Conservation (phyloP, 164 flowering plant genomes). For the Hamamelis virginiana region DNA sequence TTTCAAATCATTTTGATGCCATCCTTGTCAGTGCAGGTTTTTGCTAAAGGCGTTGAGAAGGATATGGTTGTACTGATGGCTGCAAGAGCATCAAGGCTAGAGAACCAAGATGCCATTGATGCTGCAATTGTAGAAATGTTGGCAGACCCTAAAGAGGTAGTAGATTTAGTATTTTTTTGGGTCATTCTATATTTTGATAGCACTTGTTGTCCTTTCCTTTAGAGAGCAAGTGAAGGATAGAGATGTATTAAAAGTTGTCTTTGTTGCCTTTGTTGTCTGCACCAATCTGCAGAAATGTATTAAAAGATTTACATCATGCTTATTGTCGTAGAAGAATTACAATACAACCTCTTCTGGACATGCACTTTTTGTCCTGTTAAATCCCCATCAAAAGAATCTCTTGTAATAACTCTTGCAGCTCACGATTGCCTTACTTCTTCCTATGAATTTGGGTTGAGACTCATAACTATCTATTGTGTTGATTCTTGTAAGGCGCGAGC, state of each 20-base stretch:
- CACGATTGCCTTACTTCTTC: too few relatives aligned
- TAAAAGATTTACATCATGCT: too few relatives aligned
- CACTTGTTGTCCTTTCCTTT: not conserved
- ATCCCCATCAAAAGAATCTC: too few relatives aligned
- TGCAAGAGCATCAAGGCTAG: slow-evolving; percentile 67
- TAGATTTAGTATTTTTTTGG: not conserved
- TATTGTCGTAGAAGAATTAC: too few relatives aligned
- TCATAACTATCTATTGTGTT: not conserved
- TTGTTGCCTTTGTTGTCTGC: too few relatives aligned
- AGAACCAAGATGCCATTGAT: slow-evolving; percentile 76
- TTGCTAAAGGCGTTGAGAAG: slow-evolving; percentile 51
- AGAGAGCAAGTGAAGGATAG: not conserved
- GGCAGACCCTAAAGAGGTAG: slow-evolving; percentile 66
- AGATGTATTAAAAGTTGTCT: too few relatives aligned
- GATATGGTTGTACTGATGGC: slow-evolving; percentile 63
- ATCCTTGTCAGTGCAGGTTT: slow-evolving; percentile 34
- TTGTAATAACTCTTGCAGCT: too few relatives aligned
- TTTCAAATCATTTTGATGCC: not conserved
- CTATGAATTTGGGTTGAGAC: not conserved
- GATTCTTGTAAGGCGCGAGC: slow-evolving; percentile 46
- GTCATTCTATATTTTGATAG: not conserved
- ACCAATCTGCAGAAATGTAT: too few relatives aligned
- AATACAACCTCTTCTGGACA: too few relatives aligned
- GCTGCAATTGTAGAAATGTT: slow-evolving; percentile 61
- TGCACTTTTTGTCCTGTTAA: too few relatives aligned